Conservation (phyloP, 805 yeast genomes). For the Cyberlindnera euphorbiiphila region DNA sequence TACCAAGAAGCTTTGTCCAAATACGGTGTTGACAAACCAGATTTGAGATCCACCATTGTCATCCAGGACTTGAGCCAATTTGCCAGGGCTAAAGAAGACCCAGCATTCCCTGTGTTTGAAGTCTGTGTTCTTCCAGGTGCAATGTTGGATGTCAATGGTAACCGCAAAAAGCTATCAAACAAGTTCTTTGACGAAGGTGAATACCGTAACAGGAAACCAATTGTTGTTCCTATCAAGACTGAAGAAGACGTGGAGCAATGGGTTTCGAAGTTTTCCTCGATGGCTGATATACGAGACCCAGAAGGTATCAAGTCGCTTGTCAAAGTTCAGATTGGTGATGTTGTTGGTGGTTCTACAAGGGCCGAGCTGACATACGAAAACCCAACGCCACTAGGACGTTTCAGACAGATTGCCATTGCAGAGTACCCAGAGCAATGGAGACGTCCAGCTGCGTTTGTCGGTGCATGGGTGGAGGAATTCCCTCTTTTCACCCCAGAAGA, state of each 20-base stretch:
- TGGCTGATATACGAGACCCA: constrained; percentile 33
- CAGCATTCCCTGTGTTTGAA: constrained; percentile 67
- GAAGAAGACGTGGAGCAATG: constrained; percentile 40
- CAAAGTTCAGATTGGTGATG: constrained; percentile 58
- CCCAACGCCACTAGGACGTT: constrained; percentile 90
- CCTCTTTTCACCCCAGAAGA: constrained; percentile 86
- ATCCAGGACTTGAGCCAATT: constrained; percentile 19
- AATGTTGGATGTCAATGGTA: constrained; percentile 4
- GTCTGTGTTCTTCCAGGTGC: constrained; percentile 59
- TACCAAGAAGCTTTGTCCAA: constrained; percentile 66
- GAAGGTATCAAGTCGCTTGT: constrained; percentile 33
- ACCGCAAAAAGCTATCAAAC: constrained; percentile 32
- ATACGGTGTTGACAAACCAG: constrained; percentile 95
- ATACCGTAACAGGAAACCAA: constrained; percentile 58
- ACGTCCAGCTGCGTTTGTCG: constrained; percentile 43
- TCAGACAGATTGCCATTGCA: constrained; percentile 70
- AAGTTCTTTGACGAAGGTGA: constrained; percentile 36
- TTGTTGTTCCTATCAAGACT: constrained; percentile 45
- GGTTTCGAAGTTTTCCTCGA: constrained; percentile 34
- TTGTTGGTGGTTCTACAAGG: constrained; percentile 77
- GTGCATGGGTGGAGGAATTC: constrained; percentile 86
- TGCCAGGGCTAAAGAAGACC: constrained; percentile 32
- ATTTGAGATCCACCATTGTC: constrained; percentile 59
- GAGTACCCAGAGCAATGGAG: constrained; percentile 45
- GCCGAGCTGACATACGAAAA: constrained; percentile 72